A percentile compares a stretch with the other conserved stretches of the same genome.
Conservation (phyloP, 2,329 filamentous ascomycete genomes). For the Beauveria scarabaeidicola region DNA sequence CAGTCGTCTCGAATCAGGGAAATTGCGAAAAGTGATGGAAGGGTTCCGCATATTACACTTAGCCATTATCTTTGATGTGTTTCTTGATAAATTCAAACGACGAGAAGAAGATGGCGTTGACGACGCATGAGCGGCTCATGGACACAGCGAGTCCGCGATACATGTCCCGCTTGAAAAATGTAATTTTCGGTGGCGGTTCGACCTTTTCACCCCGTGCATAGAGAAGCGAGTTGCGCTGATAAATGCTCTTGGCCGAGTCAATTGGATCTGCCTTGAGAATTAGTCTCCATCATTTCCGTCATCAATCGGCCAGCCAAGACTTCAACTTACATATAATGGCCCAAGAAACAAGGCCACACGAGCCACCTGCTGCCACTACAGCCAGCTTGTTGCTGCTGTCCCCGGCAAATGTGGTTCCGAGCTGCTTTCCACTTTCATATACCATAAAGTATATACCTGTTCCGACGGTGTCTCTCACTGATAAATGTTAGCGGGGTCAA, state of each 20-base stretch:
- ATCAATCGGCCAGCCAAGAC: neutral
- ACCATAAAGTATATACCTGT: slow-evolving; percentile 84
- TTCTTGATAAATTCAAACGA: slow-evolving; percentile 79
- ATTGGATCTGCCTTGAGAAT: slow-evolving; percentile 46
- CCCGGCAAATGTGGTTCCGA: slow-evolving; percentile 65
- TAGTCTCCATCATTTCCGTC: slow-evolving; percentile 3
- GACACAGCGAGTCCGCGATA: slow-evolving; percentile 78
- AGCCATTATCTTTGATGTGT: slow-evolving; percentile 42
- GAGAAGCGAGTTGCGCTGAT: slow-evolving; percentile 72
- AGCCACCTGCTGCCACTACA: slow-evolving; percentile 67
- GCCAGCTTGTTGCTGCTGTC: slow-evolving; percentile 73
- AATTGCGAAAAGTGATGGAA: neutral
- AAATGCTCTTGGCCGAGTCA: slow-evolving; percentile 77
- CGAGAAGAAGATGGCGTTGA: slow-evolving; percentile 87
- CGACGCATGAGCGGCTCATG: slow-evolving; percentile 71
- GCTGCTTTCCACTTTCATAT: slow-evolving; percentile 78
- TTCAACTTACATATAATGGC: slow-evolving; percentile 56
- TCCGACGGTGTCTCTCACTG: slow-evolving; percentile 74
- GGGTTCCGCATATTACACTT: neutral
- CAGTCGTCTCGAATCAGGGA: neutral
- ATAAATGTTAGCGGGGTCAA: slow-evolving; percentile 10
- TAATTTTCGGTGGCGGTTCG: slow-evolving; percentile 60
- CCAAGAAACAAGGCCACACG: slow-evolving; percentile 81
- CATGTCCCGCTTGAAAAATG: slow-evolving; percentile 69
- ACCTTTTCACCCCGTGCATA: slow-evolving; percentile 57